Evolutionary conservation across 148 eudicot species (phyloP).

Genomic region (Camellia granthamiana): DNA sequence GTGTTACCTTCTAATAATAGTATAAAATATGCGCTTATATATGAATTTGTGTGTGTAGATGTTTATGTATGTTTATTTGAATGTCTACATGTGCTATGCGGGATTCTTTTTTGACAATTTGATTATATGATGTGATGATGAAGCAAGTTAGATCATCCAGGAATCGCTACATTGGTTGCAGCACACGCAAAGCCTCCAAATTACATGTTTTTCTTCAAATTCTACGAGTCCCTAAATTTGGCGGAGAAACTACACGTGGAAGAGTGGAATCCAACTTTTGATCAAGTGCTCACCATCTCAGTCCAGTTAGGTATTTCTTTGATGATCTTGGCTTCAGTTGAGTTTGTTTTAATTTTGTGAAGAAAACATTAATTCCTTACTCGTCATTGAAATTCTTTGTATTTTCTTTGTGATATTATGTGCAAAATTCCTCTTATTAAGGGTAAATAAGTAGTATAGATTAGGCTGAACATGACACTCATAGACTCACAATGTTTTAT

Average conservation of each 20-base stretch:
- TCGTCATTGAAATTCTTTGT: neutral
- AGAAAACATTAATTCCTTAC: neutral
- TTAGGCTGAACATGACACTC: neutral
- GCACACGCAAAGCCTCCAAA: constrained; percentile 95
- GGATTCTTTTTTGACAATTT: constrained; percentile 13
- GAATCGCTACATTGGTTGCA: constrained; percentile 70
- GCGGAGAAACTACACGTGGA: constrained; percentile 82
- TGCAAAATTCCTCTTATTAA: neutral
- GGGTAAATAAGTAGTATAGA: neutral
- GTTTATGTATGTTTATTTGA: neutral
- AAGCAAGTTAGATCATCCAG: constrained; percentile 92
- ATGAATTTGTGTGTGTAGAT: too few species aligned
- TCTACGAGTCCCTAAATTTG: constrained; percentile 69
- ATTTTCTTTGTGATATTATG: neutral
- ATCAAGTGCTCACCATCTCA: constrained; percentile 50
- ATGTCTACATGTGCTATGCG: neutral
- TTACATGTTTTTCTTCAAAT: constrained; percentile 86
- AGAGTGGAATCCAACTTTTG: constrained; percentile 73
- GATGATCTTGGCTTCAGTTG: neutral
- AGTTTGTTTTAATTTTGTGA: neutral
- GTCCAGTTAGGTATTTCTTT: constrained; percentile 52
- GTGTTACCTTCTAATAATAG: too few species aligned
- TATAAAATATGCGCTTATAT: too few species aligned
- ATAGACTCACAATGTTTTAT: neutral
- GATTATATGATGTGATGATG: constrained; percentile 21